These are phyloP conservation scores for Tetrapisispora nanseiensis DNA, from an alignment of 805 yeast genomes.

Conservation along the genomic window DNA sequence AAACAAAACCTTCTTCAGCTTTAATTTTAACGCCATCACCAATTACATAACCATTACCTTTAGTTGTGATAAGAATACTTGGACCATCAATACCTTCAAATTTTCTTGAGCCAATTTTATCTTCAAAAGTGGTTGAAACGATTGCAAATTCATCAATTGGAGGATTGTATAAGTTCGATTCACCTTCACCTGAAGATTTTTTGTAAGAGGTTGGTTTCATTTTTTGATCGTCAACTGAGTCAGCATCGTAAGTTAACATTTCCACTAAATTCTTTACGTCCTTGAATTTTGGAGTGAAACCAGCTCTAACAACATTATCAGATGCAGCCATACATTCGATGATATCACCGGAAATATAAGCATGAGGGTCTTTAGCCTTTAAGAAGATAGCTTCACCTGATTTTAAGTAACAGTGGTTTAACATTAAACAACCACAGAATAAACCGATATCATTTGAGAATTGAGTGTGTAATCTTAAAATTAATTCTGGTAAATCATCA, in stretches of 20 bases:
- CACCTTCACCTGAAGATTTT: slow-evolving; percentile 59
- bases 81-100: slow-evolving; percentile 72
- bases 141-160: slow-evolving; percentile 96
- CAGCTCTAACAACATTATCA: slow-evolving; percentile 96
- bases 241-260: slow-evolving; percentile 84
- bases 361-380: slow-evolving; percentile 96
- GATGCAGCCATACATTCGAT: slow-evolving; percentile 99
- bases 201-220: slow-evolving; percentile 49
- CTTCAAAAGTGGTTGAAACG: slow-evolving; percentile 62
- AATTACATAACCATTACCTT: slow-evolving; percentile 61
- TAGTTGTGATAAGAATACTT: slow-evolving; percentile 72
- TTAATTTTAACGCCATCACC: slow-evolving; percentile 34
- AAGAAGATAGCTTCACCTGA: slow-evolving; percentile 95
- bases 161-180: slow-evolving; percentile 70
- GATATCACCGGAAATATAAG: slow-evolving; percentile 93
- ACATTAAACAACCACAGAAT: slow-evolving; percentile 87
- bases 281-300: slow-evolving; percentile 98
- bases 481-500: slow-evolving; percentile 55
- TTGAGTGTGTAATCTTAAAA: slow-evolving; percentile 70
- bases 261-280: slow-evolving; percentile 84
- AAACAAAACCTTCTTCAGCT: slow-evolving; percentile 67
- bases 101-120: slow-evolving; percentile 37
- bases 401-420: slow-evolving; percentile 74
- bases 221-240: slow-evolving; percentile 86
- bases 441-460: slow-evolving; percentile 92